A percentile compares a stretch with the other conserved stretches of the same genome.
These are phyloP conservation scores for Corynespora cassiicola DNA, from an alignment of 2,329 filamentous ascomycete species.

Conservation along the genomic window DNA sequence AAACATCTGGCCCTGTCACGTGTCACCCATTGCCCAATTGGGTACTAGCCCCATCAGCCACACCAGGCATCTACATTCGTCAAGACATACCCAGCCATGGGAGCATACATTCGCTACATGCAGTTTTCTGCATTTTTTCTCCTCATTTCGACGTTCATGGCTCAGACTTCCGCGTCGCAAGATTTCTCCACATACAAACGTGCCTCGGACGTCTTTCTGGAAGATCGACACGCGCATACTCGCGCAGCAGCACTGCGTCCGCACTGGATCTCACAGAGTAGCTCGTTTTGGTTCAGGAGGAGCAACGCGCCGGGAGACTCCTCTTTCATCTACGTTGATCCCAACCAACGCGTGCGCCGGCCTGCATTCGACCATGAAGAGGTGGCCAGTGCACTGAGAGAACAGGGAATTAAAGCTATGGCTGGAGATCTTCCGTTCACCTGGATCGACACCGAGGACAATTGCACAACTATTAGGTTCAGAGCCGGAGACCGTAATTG, in stretches of 20 bases:
- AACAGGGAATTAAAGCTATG: conserved; percentile 15
- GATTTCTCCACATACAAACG: conserved; percentile 5
- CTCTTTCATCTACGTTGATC: conserved; percentile 18
- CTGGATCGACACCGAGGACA: conserved; percentile 13
- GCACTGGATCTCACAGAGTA: conserved; percentile 13
- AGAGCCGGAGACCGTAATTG: conserved; percentile 17
- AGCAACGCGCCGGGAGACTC: conserved; percentile 3
- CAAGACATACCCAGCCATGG: no score
- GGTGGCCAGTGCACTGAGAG: conserved; percentile 15
- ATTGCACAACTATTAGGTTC: conserved; percentile 18
- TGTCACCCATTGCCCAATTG: background rate
- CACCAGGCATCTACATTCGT: no score
- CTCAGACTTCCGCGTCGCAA: conserved; percentile 10
- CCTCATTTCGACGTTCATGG: conserved; percentile 7
- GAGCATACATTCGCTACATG: conserved; percentile 10
- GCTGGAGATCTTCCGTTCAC: conserved; percentile 18
- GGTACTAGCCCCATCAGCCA: background rate
- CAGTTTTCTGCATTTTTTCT: conserved; percentile 9
- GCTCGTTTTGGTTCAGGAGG: conserved; percentile 18
- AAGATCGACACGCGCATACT: conserved; percentile 9
- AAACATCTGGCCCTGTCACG: conserved; percentile 4
- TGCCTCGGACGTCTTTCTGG: conserved; percentile 2
- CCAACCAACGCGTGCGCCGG: conserved; percentile 9
- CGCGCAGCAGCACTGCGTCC: conserved; percentile 7
- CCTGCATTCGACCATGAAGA: conserved; percentile 22